Evolutionary conservation across 805 yeast genomes (phyloP).

Genomic region (Cephaloascus fragrans): DNA sequence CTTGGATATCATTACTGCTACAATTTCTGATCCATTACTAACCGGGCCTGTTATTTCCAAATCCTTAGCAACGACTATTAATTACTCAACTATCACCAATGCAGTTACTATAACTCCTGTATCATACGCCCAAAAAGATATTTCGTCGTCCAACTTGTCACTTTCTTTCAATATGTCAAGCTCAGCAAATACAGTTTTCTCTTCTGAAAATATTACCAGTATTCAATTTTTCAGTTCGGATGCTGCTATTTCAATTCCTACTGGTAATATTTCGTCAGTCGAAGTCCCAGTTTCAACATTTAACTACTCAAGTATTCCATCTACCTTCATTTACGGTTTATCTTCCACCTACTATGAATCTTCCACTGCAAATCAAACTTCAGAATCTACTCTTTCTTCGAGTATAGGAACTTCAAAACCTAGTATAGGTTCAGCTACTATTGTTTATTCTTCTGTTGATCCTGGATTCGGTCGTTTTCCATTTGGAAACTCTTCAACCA

Average conservation of each 20-base stretch:
- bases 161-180: no score
- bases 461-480: not conserved
- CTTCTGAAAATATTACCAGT: not conserved
- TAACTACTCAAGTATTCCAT: not conserved
- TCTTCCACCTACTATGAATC: not conserved
- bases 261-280: not conserved
- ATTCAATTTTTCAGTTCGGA: no score
- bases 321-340: not conserved
- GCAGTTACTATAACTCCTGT: not conserved
- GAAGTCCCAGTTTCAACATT: no score
- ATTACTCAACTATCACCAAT: not conserved
- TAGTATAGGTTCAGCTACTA: not conserved
- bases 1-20: not conserved
- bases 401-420: not conserved
- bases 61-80: not conserved
- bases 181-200: no score
- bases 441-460: not conserved
- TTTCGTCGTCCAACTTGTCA: not conserved
- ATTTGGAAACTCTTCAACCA: not conserved
- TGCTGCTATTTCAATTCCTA: constrained; percentile 1
- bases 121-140: not conserved
- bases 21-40: not conserved
- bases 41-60: not conserved
- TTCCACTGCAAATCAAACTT: not conserved
- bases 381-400: not conserved